Base-by-base conservation (phyloP, 1,284 basidiomycete genomes). In the Cryptococcus deneoformans region DNA sequence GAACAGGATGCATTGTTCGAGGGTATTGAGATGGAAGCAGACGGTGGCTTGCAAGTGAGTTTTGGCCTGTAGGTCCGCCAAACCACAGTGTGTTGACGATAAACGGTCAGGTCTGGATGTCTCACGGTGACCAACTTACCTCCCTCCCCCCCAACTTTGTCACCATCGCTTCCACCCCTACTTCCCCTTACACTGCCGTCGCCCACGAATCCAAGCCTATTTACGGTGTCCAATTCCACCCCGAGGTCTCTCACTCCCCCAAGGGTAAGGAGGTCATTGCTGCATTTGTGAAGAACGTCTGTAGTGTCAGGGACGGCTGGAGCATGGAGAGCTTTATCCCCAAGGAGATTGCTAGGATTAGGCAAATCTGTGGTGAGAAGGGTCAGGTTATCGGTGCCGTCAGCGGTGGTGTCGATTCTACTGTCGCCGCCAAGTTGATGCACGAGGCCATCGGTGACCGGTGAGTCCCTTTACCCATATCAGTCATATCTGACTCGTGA, bases 241-340 rank as follows among this genome's bases (percentile, higher is more conserved):
- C 96, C 2, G 96, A 99, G 77, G 96, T 99, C 16, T 98, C 96
- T 0, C 95, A 99, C 77, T 91, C 90, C 20, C 87, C 87, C 11
- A 86, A 85, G 62, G 96, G 95, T 44, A 92, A 88, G 75, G 90
- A 92, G 76, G 86, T 99, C 55, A 92, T 99, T 63, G 86, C 86
- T 43, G 84, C 86, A 39, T 99, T 99, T 75, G 86, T 97, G 49
- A 78, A 88, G 49, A 84, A 86, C 67, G 89, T 99, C 56, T 98
- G 95, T 76, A 82, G 83, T 53, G 94, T 92, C 79, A 82, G 80
- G 64, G 78, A 83, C 29, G 86, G 89, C 69, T 99, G 96, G 96
- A 97, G 92, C 40, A 99, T 99, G 96, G 89, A 95, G 82, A 91
- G 93, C 58, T 99, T 99, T 74, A 97, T 99, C 72, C 91, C 92